Conservation (phyloP, 345 rosid genomes). For the Erodium maritimum region DNA sequence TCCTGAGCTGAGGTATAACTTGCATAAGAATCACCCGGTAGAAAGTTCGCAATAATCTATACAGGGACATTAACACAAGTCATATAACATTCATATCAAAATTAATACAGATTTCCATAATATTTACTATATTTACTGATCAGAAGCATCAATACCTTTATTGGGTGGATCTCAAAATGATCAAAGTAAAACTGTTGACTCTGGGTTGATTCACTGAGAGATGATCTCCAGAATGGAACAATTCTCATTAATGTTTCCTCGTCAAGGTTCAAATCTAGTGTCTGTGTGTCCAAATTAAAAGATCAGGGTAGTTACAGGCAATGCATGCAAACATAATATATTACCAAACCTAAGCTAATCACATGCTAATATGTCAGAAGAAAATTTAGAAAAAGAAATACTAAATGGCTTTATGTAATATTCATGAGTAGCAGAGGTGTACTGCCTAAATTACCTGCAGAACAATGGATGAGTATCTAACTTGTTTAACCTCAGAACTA, state of each 20-base stretch:
- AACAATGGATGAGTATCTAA: slow-evolving; percentile 57
- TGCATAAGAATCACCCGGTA: slow-evolving; percentile 74
- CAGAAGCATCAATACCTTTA: slow-evolving; percentile 51
- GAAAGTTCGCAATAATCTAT: slow-evolving; percentile 70
- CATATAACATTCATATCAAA: slow-evolving; percentile 6
- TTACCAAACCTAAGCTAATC: slow-evolving; percentile 3
- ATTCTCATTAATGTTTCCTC: slow-evolving; percentile 84
- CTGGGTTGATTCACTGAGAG: slow-evolving; percentile 59
- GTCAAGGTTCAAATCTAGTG: slow-evolving; percentile 74
- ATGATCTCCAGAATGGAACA: slow-evolving; percentile 79
- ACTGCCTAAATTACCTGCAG: slow-evolving; percentile 48
- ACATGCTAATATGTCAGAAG: too few species aligned
- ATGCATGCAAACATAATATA: slow-evolving; percentile 1
- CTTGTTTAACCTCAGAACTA: slow-evolving; percentile 59
- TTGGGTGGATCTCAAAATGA: slow-evolving; percentile 88
- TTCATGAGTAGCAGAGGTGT: too few species aligned
- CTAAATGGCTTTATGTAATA: too few species aligned
- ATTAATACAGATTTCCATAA: too few species aligned
- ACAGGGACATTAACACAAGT: slow-evolving; percentile 12
- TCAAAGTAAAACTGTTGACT: slow-evolving; percentile 81
- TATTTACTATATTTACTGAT: background rate
- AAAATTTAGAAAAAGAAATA: too few species aligned
- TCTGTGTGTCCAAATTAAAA: slow-evolving; percentile 34
- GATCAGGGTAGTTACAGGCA: slow-evolving; percentile 10
- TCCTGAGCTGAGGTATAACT: slow-evolving; percentile 90